Base-by-base conservation (phyloP, 2,329 filamentous ascomycete genomes). In the Cordyceps sp. region DNA sequence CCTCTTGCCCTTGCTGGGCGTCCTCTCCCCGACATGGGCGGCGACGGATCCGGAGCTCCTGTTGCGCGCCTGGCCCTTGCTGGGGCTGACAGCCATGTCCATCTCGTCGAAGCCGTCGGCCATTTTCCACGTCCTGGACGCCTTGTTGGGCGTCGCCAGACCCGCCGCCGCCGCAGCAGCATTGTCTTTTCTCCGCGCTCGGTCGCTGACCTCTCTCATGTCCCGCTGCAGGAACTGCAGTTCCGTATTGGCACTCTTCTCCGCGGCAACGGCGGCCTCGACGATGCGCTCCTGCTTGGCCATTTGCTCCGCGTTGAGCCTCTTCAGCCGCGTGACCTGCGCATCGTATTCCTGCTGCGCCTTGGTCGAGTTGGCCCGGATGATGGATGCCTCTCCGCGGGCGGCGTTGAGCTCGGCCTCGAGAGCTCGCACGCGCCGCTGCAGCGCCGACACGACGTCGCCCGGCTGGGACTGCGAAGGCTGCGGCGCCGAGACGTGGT, bases 61-160 rank as follows among this genome's bases (percentile, higher is more conserved):
- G 40, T 40, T 54, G 39, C 45, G 48, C 32, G 58, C 53, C 32
- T 61, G 57, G 1, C 57, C 59, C 42, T 68, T 71, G 44, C 53
- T 64, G 1, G 69, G 69, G 34, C 69, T 73, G 5, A 52, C 47
- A 7, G 61, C 57, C 33, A 71, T 58, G 38, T 73, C 69, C 39
- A 71, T 58, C 37, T 82, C 73, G 37, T 86, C 79, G 43, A 90
- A 90, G 0, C 82, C 82, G 52, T 90, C 82, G 2, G 78, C 67
- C 31, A 79, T 58, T 2, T 66, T 61, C 53, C 69, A 69, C 1
- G 58, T 53, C 47, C 66, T 73, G 19, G 62, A 52, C 2, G 55
- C 47, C 48, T 71, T 76, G 45, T 65, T 80, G 3, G 76, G 75
- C 0, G 78, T 82, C 1, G 59, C 64, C 9, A 41, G 21, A 15